Percentiles rank a stretch among this genome's conserved stretches.
phyloP scores from a whole-genome alignment of 768 basidiomycete species.

The Leccinum aurantiacum region DNA sequence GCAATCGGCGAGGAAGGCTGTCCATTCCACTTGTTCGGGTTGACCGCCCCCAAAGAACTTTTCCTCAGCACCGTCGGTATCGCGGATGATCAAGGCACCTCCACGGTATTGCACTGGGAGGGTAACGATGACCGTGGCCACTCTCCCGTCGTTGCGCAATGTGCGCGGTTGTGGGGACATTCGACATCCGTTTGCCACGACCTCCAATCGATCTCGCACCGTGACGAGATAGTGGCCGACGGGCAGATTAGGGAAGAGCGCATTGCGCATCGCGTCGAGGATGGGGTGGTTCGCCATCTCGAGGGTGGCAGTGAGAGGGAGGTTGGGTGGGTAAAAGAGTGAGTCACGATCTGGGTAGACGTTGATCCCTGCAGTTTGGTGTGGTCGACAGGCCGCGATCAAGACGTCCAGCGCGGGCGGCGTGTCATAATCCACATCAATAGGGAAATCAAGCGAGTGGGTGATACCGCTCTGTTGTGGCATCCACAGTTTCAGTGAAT shows the following conservation, averaged over 20 bases:
- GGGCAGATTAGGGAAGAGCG: constrained; percentile 72
- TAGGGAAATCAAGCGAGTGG: constrained; percentile 79
- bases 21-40: constrained; percentile 72
- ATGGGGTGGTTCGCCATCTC: constrained; percentile 83
- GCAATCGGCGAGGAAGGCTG: constrained; percentile 72
- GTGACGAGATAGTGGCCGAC: constrained; percentile 69
- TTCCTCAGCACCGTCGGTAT: constrained; percentile 56
- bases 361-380: constrained; percentile 52
- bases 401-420: constrained; percentile 79
- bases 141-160: constrained; percentile 61
- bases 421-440: constrained; percentile 71
- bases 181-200: constrained; percentile 59
- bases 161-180: constrained; percentile 55
- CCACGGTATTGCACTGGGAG: constrained; percentile 75
- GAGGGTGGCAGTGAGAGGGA: constrained; percentile 72
- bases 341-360: constrained; percentile 62
- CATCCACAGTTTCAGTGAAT: neutral
- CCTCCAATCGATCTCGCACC: constrained; percentile 66
- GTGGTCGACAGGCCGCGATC: constrained; percentile 69
- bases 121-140: constrained; percentile 71
- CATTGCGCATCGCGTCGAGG: constrained; percentile 69
- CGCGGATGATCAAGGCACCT: constrained; percentile 60
- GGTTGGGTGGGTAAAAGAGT: constrained; percentile 68
- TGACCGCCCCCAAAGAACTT: constrained; percentile 63
- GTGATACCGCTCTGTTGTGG: constrained; percentile 65